A percentile compares a stretch with the other conserved stretches of the same genome.
Evolutionary conservation across 768 basidiomycete genomes (phyloP).

Genomic region (Pleurotus tuber-regium): DNA sequence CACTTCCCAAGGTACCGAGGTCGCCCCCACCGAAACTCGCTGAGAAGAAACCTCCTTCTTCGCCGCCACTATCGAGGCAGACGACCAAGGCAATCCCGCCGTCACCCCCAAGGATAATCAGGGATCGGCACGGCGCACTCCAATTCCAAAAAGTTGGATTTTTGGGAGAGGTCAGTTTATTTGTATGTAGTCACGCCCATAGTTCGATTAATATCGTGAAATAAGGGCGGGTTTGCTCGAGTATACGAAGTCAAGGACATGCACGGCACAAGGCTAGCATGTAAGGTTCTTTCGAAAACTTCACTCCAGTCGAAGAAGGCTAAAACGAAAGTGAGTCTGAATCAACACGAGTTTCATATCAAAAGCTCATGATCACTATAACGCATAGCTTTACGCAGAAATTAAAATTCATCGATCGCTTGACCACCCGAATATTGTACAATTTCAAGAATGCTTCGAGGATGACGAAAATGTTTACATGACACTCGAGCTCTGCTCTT

Average conservation of each 20-base stretch:
- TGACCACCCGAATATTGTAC: conserved; percentile 89
- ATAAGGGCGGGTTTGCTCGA: conserved; percentile 91
- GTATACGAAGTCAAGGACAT: conserved; percentile 91
- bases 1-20: conserved; percentile 23
- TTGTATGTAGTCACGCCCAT: no score
- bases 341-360: not conserved
- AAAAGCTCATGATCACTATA: conserved; percentile 2
- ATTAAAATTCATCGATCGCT: conserved; percentile 96
- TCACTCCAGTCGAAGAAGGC: conserved; percentile 95
- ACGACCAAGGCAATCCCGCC: conserved; percentile 81
- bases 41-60: conserved; percentile 38
- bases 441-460: conserved; percentile 93
- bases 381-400: conserved; percentile 86
- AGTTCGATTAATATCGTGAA: conserved; percentile 25
- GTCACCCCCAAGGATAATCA: conserved; percentile 75
- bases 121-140: conserved; percentile 53
- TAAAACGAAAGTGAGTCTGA: conserved; percentile 79
- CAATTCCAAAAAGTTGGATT: conserved; percentile 76
- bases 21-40: conserved; percentile 32
- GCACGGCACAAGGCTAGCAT: conserved; percentile 65
- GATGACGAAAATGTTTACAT: conserved; percentile 96
- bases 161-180: conserved; percentile 78
- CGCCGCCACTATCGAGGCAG: conserved; percentile 76
- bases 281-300: conserved; percentile 93
- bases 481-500: conserved; percentile 89